phyloP scores from a whole-genome alignment of 768 basidiomycete genomes.

The Hirschioporus abietinus region DNA sequence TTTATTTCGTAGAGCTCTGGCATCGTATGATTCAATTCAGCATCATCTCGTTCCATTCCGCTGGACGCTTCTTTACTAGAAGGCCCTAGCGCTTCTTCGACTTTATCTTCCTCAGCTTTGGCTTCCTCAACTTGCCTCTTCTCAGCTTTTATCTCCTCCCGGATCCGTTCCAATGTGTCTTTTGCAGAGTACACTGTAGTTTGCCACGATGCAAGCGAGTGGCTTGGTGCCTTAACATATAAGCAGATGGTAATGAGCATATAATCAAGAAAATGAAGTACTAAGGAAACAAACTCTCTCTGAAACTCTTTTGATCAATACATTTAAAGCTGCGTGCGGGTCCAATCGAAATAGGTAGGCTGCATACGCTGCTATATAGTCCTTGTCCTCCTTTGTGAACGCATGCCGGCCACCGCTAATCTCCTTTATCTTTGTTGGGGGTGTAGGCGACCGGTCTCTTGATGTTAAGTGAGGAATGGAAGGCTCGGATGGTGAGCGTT shows the following conservation, averaged over 20 bases:
- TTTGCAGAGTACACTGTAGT: slow-evolving; percentile 29
- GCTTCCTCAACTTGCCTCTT: slow-evolving; percentile 35
- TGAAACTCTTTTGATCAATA: slow-evolving; percentile 34
- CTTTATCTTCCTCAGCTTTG: neutral
- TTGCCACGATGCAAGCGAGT: slow-evolving; percentile 46
- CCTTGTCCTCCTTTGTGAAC: slow-evolving; percentile 47
- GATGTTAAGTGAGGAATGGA: slow-evolving; percentile 8
- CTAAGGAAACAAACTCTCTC: slow-evolving; percentile 39
- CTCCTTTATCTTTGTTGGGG: slow-evolving; percentile 35
- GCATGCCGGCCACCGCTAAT: slow-evolving; percentile 29
- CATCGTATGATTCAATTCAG: neutral
- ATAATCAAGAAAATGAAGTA: neutral
- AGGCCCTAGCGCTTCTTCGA: slow-evolving; percentile 1
- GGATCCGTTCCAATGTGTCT: slow-evolving; percentile 38
- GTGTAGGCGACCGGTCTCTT: slow-evolving; percentile 35
- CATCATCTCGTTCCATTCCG: neutral
- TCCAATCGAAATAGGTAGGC: slow-evolving; percentile 44
- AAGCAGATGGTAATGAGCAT: slow-evolving; percentile 3
- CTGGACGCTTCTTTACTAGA: slow-evolving; percentile 11
- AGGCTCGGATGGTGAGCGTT: slow-evolving; percentile 9
- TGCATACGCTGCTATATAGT: slow-evolving; percentile 41
- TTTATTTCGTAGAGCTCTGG: slow-evolving; percentile 12
- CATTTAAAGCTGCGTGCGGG: slow-evolving; percentile 33
- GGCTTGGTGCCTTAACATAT: slow-evolving; percentile 52
- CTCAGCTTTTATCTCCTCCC: slow-evolving; percentile 47